Conservation (phyloP, 139 green algal species). For the Chloropicon primus region DNA sequence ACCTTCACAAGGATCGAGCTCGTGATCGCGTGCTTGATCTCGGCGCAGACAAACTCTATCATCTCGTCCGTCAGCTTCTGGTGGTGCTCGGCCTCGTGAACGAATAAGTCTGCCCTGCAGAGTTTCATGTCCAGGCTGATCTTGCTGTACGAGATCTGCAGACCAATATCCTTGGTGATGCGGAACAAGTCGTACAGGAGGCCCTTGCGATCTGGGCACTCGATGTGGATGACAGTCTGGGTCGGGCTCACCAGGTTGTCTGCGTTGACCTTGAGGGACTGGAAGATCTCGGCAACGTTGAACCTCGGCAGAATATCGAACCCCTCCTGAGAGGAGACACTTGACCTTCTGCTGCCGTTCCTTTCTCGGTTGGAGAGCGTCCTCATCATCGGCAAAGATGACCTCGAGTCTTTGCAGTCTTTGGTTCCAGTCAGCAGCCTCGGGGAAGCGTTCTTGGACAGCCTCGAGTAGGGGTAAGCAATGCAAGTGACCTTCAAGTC, state of each 20-base stretch:
- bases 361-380: neutral
- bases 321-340: neutral
- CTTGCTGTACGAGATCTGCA: conserved; percentile 47
- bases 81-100: conserved; percentile 28
- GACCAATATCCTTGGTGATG: conserved; percentile 47
- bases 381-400: neutral
- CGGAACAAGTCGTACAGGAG: conserved; percentile 63
- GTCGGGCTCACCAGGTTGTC: conserved; percentile 8
- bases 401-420: neutral
- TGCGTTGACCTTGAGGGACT: conserved; percentile 2
- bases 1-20: conserved; percentile 22
- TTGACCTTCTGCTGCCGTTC: neutral
- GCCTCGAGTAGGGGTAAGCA: neutral
- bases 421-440: neutral
- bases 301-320: neutral
- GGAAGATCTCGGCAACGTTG: neutral
- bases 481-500: neutral
- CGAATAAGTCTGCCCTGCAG: conserved; percentile 41
- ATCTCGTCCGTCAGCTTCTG: conserved; percentile 27
- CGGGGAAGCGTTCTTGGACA: neutral
- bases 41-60: conserved; percentile 18
- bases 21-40: conserved; percentile 29
- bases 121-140: conserved; percentile 18
- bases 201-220: conserved; percentile 56
- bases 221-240: conserved; percentile 45